Base-by-base conservation (phyloP, 148 eudicot species). In the Pouteria glomerata region DNA sequence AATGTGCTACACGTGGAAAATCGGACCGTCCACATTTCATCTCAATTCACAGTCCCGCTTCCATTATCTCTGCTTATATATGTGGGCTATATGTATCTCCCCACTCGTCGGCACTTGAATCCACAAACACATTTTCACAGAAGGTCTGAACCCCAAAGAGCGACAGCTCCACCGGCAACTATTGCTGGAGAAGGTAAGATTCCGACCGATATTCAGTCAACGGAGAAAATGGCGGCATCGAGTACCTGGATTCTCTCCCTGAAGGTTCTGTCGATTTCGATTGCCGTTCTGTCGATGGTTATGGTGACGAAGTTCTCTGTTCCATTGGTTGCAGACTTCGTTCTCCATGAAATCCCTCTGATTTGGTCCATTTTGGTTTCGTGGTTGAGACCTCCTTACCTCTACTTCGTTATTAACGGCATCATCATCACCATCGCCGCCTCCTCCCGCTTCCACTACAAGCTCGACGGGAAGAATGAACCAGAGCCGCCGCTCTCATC, bases 371-470 rank as follows among this genome's bases (percentile, higher is more conserved):
- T 62, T 21, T 3, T 89, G 13, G 44, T 71, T 19, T 68, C 88
- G 0, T 85, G 89, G 82, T 80, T 86, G 0, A 83, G 83, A 1
- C 98, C 96, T 21, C 98, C 96, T 13, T 91, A 94, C 68, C 76
- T 94, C 23, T 94, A 91, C 75, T 52, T 94, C 68, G 52, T 91
- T 68, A 81, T 91, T 51, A 94, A 94, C 80, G 85, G 78, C 29
- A 91, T 94, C 65, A 94, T 94, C 58, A 79, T 91, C 74, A 81
- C 84, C 57, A 89, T 94, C 76, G 98, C 80, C n/a, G 90, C 86
- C 23, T 61, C 88, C 6, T 85, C 91, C 3, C 83, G 88, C 15
- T 77, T 78, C 51, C 85, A 79, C 73, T 77, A 74, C 35, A 53
- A 37, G 59, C 62, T 55, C 57, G 48, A 75, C 47, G 73, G 66